A percentile compares a stretch with the other conserved stretches of the same genome.
Evolutionary conservation across 202 grass and related monocot genomes (phyloP).

Genomic region (Cymbopogon flexuosus): DNA sequence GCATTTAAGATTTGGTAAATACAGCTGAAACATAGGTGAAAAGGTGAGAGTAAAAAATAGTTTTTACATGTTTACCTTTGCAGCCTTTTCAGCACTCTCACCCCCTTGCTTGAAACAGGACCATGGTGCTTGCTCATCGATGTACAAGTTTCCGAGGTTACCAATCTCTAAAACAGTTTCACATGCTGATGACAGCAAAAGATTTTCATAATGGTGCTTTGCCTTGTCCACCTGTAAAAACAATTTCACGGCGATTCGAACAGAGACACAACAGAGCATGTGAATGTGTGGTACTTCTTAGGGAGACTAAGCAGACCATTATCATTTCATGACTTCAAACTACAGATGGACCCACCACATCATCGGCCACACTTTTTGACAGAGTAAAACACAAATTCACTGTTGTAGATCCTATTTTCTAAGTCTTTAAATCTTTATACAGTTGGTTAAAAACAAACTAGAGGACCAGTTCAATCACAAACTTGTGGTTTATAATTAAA

Average conservation of each 20-base stretch:
- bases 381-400: neutral
- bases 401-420: neutral
- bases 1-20: conserved; percentile 9
- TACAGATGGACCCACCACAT: neutral
- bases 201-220: conserved; percentile 65
- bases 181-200: conserved; percentile 81
- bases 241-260: conserved; percentile 26
- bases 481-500: conserved; percentile 14
- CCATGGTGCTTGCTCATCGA: conserved; percentile 84
- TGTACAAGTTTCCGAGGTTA: conserved; percentile 82
- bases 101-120: conserved; percentile 94
- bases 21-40: neutral
- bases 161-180: conserved; percentile 78
- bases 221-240: conserved; percentile 62
- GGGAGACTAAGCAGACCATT: neutral
- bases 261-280: conserved; percentile 1
- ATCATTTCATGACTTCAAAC: neutral
- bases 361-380: neutral
- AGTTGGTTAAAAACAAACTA: neutral
- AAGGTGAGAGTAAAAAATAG: conserved; percentile 1
- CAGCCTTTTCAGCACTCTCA: conserved; percentile 70
- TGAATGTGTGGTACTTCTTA: neutral
- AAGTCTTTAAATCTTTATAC: conserved; percentile 10
- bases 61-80: conserved; percentile 58
- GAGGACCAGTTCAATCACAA: neutral